Conservation (phyloP, 352 stramenopile species). For the Phytophthora rubi region DNA sequence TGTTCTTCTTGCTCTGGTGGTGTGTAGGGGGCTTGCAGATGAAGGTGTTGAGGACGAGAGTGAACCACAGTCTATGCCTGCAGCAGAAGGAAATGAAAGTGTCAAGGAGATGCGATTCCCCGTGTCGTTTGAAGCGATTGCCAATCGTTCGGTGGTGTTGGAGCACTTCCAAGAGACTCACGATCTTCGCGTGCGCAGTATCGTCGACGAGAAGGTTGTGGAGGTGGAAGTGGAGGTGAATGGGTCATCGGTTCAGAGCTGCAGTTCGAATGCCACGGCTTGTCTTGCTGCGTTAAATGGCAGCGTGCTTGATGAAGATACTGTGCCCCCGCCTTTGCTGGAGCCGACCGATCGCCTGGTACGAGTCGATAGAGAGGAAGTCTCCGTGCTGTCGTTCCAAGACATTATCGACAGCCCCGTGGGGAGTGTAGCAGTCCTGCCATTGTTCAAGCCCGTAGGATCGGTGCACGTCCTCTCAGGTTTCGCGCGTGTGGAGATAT, state of each 20-base stretch:
- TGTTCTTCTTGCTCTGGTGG: conserved; percentile 2
- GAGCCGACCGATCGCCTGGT: conserved; percentile 54
- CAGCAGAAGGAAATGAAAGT: not conserved
- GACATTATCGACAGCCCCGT: conserved; percentile 50
- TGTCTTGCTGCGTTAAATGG: conserved; percentile 14
- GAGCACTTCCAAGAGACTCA: conserved; percentile 32
- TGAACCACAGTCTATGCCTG: not conserved
- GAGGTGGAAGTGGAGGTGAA: conserved; percentile 15
- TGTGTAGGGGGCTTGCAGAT: not conserved
- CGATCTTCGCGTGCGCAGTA: conserved; percentile 29
- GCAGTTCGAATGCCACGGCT: conserved; percentile 3
- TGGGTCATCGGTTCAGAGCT: conserved; percentile 14
- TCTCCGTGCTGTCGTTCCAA: conserved; percentile 53
- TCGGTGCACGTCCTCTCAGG: conserved; percentile 53
- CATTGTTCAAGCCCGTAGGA: conserved; percentile 48
- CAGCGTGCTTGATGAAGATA: conserved; percentile 12
- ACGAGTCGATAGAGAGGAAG: conserved; percentile 46
- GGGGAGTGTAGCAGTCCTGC: conserved; percentile 51
- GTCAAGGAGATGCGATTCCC: conserved; percentile 35
- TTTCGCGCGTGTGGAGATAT: conserved; percentile 71
- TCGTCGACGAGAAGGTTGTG: conserved; percentile 18
- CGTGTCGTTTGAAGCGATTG: conserved; percentile 35
- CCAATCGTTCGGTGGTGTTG: conserved; percentile 36
- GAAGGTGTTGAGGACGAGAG: not conserved
- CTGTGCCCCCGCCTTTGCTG: conserved; percentile 29